These are phyloP conservation scores for Clarireedia homoeocarpa DNA, from an alignment of 2,329 filamentous ascomycete species.

Conservation along the genomic window DNA sequence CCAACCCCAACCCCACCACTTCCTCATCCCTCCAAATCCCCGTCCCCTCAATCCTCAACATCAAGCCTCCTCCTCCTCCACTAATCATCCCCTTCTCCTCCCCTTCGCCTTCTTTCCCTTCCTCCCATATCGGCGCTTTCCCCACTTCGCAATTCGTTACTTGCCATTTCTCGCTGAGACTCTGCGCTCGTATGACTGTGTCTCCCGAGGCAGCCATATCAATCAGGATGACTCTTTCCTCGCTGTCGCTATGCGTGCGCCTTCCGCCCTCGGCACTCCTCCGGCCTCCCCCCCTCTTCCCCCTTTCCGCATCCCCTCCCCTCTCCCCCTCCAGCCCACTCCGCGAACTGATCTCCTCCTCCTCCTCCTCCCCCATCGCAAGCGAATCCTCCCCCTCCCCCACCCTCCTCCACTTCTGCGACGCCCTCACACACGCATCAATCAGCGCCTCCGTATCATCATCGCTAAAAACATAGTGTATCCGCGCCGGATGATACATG, in stretches of 20 bases:
- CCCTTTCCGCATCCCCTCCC: background rate
- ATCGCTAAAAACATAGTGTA: slow-evolving; percentile 90
- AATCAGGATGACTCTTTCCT: slow-evolving; percentile 43
- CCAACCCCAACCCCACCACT: no score
- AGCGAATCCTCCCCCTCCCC: background rate
- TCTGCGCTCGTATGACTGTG: slow-evolving; percentile 59
- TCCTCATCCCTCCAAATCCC: no score
- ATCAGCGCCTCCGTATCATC: slow-evolving; percentile 73
- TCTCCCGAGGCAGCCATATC: slow-evolving; percentile 45
- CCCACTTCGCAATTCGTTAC: slow-evolving; percentile 45
- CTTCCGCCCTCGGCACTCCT: background rate
- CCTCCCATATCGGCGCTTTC: slow-evolving; percentile 55
- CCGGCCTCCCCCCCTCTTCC: background rate
- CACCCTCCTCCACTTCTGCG: background rate
- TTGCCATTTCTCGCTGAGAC: slow-evolving; percentile 68
- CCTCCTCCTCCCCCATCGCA: no score
- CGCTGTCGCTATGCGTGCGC: background rate
- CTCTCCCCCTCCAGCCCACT: background rate
- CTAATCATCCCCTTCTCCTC: slow-evolving; percentile 38
- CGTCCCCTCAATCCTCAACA: background rate
- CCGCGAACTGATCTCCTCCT: background rate
- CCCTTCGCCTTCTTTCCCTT: slow-evolving; percentile 8
- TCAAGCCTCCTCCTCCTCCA: background rate
- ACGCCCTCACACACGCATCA: slow-evolving; percentile 43
- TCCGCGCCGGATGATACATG: slow-evolving; percentile 66